Base-by-base conservation (phyloP, 73 alveolate species). In the Uronychia binucleata region DNA sequence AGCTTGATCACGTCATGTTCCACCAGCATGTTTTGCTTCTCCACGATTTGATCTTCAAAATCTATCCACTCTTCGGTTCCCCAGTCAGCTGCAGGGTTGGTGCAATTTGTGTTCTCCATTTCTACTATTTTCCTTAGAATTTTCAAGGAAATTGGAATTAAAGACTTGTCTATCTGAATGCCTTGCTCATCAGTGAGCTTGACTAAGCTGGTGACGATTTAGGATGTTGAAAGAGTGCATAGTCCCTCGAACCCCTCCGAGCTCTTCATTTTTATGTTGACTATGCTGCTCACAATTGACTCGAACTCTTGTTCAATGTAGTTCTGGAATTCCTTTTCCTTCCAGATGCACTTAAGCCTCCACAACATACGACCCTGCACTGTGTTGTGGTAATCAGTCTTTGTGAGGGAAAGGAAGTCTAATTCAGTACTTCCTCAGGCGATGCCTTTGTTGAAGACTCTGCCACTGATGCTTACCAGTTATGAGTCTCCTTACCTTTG, bases 291-390 rank as follows among this genome's bases (percentile, higher is more conserved):
- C 58, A 80, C 78, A 25, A 90, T 75, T 58, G 57, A 34, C 32
- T 85, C 67, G 77, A 90, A 90, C 77, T 90, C 95, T 26, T 78
- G 29, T 74, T 83, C 95, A 33, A 89, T 79, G 14, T 34, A 59
- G 74, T 84, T 84, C 27, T 76, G 30, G 58, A 81, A 81, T 26
- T 81, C 30, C 31, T 81, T 59, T n/a, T 33, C 34, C 34, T 29
- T 33, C 28, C 34, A 8, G 25, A 81, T 14, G 0, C 31, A 28
- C 31, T 76, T 76, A 27, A 76, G 59, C 31, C 59, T 76, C 30
- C 30, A 27, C 28, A 29, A 28, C 11, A 76, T 5, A 11, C 59
- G 5, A 11, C 67, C 67, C 19, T 46, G 67, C 5, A 46, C 67
- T 46, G 67, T 46, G 19, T 46, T 46, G 19, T 11, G 67, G 67